phyloP scores from a whole-genome alignment of 176 grass and related monocot genomes.

The Luzula sylvatica region DNA sequence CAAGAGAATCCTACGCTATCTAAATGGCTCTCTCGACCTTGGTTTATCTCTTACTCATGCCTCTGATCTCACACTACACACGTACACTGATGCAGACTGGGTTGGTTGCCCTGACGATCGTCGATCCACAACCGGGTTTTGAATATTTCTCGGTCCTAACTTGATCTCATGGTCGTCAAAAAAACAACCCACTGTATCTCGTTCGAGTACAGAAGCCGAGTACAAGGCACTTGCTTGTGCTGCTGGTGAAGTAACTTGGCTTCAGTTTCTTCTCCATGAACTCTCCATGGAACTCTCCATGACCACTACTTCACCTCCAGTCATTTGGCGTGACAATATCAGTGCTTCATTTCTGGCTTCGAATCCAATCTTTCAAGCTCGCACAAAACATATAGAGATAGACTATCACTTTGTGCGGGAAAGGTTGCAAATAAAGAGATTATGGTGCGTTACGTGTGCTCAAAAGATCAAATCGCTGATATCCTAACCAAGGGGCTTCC shows the following conservation, averaged over 20 bases:
- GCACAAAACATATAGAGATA: no score
- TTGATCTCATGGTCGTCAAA: background rate
- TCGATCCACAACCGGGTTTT: background rate
- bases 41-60: background rate
- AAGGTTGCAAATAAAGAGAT: no score
- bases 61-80: background rate
- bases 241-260: background rate
- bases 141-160: background rate
- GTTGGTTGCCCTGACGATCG: background rate
- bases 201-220: background rate
- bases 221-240: background rate
- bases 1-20: background rate
- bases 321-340: background rate
- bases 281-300: background rate
- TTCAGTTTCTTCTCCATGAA: background rate
- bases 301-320: background rate
- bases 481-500: no score
- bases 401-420: no score
- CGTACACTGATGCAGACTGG: background rate
- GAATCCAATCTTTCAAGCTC: no score
- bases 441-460: no score
- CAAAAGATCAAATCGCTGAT: no score
- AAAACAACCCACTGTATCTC: background rate
- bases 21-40: background rate
- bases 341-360: background rate